These are phyloP conservation scores for Pichia sp. DNA, from an alignment of 1,139 yeast genomes.

Conservation along the genomic window DNA sequence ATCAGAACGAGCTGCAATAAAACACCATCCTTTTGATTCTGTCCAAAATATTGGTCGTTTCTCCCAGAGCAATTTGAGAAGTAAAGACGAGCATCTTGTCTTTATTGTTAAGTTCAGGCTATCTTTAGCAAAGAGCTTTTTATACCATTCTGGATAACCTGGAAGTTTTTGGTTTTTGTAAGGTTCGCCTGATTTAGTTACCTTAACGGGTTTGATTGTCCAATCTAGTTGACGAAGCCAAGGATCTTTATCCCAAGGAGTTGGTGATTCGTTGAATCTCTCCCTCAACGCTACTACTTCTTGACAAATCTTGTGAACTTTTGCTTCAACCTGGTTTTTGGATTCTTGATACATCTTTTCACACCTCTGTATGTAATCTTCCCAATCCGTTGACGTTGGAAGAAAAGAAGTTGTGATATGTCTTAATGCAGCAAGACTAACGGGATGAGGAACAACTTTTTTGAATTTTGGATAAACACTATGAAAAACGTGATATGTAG, in stretches of 20 bases:
- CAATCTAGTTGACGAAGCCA: constrained; percentile 91
- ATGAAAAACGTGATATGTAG: constrained; percentile 64
- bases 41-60: constrained; percentile 73
- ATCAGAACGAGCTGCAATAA: constrained; percentile 43
- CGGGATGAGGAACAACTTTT: constrained; percentile 81
- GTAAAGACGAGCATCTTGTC: constrained; percentile 67
- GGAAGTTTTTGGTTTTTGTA: constrained; percentile 76
- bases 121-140: constrained; percentile 53
- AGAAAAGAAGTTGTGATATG: constrained; percentile 70
- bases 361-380: constrained; percentile 57
- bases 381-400: constrained; percentile 76
- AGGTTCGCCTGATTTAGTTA: constrained; percentile 69
- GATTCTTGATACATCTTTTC: constrained; percentile 61
- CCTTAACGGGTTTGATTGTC: constrained; percentile 54
- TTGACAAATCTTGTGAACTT: constrained; percentile 53
- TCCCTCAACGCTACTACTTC: constrained; percentile 39
- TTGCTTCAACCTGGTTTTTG: constrained; percentile 48
- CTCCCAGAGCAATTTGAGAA: constrained; percentile 80
- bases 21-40: constrained; percentile 81
- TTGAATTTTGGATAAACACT: constrained; percentile 65
- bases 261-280: constrained; percentile 27
- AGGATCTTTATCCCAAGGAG: constrained; percentile 51
- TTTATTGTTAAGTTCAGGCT: constrained; percentile 58
- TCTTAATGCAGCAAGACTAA: constrained; percentile 81
- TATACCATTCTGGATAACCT: constrained; percentile 94